Conservation (phyloP, 1,284 basidiomycete species). For the Pascua sp. region DNA sequence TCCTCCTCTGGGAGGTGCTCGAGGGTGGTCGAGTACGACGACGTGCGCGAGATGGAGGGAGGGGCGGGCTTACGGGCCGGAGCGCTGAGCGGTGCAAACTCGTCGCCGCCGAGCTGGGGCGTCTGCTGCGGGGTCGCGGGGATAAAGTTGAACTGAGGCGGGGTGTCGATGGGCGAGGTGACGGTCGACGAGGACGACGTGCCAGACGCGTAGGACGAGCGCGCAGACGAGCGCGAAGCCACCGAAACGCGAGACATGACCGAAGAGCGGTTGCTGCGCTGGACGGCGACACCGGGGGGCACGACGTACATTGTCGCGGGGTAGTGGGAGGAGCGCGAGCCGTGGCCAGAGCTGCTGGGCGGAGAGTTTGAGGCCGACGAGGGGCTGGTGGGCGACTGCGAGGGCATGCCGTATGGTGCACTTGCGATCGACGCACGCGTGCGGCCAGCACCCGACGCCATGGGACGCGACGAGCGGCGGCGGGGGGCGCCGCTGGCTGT, state of each 20-base stretch:
- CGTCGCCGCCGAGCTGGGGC: conserved; percentile 12
- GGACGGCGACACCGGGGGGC: too few relatives aligned
- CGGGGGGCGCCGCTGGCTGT: not conserved
- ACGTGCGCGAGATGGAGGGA: not conserved
- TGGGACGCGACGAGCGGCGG: conserved; percentile 8
- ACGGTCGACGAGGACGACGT: not conserved
- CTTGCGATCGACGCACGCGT: conserved; percentile 11
- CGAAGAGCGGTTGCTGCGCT: too few relatives aligned
- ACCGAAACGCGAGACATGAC: too few relatives aligned
- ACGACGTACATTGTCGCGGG: too few relatives aligned
- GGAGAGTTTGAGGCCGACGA: not conserved
- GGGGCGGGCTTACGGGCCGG: too few relatives aligned
- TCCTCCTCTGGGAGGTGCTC: conserved; percentile 24
- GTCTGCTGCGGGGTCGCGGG: conserved; percentile 42
- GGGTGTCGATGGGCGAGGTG: not conserved
- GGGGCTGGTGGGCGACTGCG: not conserved
- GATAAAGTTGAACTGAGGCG: conserved; percentile 37
- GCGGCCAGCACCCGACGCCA: conserved; percentile 1
- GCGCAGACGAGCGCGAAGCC: too few relatives aligned
- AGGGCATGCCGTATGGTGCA: not conserved
- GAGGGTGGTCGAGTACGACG: conserved; percentile 2
- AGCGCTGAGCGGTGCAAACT: too few relatives aligned
- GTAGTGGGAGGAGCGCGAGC: too few relatives aligned
- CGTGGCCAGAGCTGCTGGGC: too few relatives aligned
- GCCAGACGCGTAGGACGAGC: too few relatives aligned